Conservation (phyloP, 2,329 filamentous ascomycete species). For the Cercospora zeae-maydis region DNA sequence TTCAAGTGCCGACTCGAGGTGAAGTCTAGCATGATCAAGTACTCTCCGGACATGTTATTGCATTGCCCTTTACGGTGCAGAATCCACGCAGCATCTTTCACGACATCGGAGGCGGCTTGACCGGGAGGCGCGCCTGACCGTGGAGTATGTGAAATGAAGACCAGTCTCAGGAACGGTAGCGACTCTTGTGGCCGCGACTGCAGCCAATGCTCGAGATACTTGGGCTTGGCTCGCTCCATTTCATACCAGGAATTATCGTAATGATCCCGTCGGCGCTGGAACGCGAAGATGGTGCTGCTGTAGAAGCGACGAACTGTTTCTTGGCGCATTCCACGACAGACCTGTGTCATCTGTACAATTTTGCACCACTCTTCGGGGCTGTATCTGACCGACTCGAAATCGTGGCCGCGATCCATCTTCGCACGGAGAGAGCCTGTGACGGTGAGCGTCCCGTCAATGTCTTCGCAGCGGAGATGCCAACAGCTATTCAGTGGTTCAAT, state of each 20-base stretch:
- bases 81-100: neutral
- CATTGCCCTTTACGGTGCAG: neutral
- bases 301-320: neutral
- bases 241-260: neutral
- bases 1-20: neutral
- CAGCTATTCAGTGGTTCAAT: neutral
- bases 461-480: neutral
- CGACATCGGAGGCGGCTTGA: neutral
- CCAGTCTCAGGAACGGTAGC: neutral
- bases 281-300: neutral
- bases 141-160: neutral
- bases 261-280: neutral
- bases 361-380: neutral
- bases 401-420: neutral
- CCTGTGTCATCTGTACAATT: neutral
- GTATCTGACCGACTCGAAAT: neutral
- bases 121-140: neutral
- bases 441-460: neutral
- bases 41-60: neutral
- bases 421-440: neutral
- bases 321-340: neutral
- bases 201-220: neutral
- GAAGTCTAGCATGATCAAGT: neutral
- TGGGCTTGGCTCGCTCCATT: neutral
- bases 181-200: neutral